phyloP scores from a whole-genome alignment of 495 filamentous ascomycete species.

The Penicillium cosmopolitanum region DNA sequence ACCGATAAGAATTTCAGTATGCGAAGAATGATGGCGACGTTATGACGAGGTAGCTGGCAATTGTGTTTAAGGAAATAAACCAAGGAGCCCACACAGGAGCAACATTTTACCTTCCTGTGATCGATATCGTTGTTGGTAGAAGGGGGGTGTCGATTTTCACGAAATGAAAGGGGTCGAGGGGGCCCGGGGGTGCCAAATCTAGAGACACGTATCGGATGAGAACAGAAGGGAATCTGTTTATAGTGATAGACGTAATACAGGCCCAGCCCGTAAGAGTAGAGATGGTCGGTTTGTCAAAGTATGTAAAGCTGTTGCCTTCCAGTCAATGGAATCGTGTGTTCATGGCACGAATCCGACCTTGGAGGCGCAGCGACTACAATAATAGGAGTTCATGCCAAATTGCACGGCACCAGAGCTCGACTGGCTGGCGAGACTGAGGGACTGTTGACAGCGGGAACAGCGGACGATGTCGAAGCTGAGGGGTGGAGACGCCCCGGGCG shows the following conservation, averaged over 20 bases:
- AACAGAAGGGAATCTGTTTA: slow-evolving; percentile 1
- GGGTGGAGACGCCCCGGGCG: slow-evolving; percentile 17
- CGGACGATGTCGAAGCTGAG: slow-evolving; percentile 45
- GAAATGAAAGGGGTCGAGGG: neutral
- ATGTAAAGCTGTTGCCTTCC: neutral
- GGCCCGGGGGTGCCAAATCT: neutral
- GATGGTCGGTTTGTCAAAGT: slow-evolving; percentile 1
- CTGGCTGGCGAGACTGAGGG: slow-evolving; percentile 45
- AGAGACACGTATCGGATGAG: neutral
- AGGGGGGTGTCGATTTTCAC: neutral
- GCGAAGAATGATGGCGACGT: too few relatives aligned
- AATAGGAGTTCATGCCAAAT: slow-evolving; percentile 79
- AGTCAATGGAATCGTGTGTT: slow-evolving; percentile 25
- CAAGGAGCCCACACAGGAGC: too few relatives aligned
- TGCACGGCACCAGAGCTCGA: slow-evolving; percentile 62
- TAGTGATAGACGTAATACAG: neutral
- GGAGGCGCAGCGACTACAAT: slow-evolving; percentile 73
- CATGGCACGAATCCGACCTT: slow-evolving; percentile 71
- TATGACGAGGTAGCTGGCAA: too few relatives aligned
- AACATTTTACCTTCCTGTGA: too few relatives aligned
- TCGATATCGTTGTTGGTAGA: neutral
- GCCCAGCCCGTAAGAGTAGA: slow-evolving; percentile 1
- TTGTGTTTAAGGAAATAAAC: too few relatives aligned
- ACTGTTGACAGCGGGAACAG: slow-evolving; percentile 55
- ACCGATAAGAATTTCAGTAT: too few relatives aligned